Evolutionary conservation across 805 yeast genomes (phyloP).

Genomic region (Candida endomychidarum): DNA sequence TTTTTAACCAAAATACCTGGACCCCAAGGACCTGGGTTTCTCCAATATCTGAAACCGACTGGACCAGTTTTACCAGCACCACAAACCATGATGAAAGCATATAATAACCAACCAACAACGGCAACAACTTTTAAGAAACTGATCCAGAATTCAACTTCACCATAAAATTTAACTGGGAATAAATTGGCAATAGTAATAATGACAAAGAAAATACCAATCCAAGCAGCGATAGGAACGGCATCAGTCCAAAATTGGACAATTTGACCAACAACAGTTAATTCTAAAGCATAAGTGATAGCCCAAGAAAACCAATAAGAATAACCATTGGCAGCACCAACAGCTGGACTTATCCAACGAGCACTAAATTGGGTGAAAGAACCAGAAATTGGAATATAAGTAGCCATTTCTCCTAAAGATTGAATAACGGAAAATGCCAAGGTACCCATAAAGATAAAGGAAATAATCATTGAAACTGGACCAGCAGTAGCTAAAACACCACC

Average conservation of each 20-base stretch:
- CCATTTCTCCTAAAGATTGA: conserved; percentile 79
- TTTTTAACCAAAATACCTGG: conserved; percentile 55
- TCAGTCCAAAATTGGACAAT: conserved; percentile 63
- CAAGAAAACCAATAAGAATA: conserved; percentile 78
- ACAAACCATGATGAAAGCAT: conserved; percentile 68
- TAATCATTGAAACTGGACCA: conserved; percentile 69
- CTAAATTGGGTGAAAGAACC: conserved; percentile 71
- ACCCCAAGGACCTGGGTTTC: conserved; percentile 77
- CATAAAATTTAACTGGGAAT: conserved; percentile 68
- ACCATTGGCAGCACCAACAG: conserved; percentile 70
- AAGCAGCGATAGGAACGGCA: conserved; percentile 68
- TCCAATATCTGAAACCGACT: conserved; percentile 79
- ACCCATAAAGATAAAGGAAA: conserved; percentile 67
- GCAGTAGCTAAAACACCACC: conserved; percentile 53
- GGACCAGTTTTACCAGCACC: conserved; percentile 73
- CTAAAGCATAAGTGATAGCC: conserved; percentile 76
- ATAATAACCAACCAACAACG: conserved; percentile 67
- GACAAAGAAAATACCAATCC: conserved; percentile 69
- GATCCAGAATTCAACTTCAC: conserved; percentile 77
- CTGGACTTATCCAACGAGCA: conserved; percentile 66
- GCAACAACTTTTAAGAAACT: conserved; percentile 67
- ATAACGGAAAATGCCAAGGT: conserved; percentile 63
- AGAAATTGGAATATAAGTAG: conserved; percentile 69
- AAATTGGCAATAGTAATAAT: conserved; percentile 53
- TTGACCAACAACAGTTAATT: conserved; percentile 70